phyloP scores from a whole-genome alignment of 2,329 filamentous ascomycete species.

The Fulvia fulva region DNA sequence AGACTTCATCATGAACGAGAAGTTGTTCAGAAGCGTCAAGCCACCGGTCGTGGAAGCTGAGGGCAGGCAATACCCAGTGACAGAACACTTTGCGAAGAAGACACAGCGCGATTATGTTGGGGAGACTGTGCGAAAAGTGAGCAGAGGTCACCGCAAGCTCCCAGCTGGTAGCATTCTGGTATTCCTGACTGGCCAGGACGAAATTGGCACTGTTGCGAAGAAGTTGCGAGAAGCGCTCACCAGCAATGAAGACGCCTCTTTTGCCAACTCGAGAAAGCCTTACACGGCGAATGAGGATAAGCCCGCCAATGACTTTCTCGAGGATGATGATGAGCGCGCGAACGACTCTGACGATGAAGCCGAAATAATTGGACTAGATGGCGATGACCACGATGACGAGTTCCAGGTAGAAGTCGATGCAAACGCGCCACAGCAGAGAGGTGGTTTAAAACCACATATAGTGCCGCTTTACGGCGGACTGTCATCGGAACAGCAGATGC shows the following conservation, averaged over 20 bases:
- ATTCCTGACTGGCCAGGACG: conserved; percentile 89
- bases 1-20: conserved; percentile 80
- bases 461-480: conserved; percentile 92
- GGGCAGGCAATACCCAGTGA: conserved; percentile 87
- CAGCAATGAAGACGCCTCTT: conserved; percentile 41
- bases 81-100: conserved; percentile 77
- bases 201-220: conserved; percentile 81
- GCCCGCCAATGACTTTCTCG: conserved; percentile 31
- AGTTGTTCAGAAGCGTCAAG: conserved; percentile 61
- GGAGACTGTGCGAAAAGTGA: conserved; percentile 83
- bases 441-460: conserved; percentile 71
- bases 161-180: conserved; percentile 88
- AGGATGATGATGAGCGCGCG: conserved; percentile 39
- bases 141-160: conserved; percentile 80
- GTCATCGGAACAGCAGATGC: conserved; percentile 83
- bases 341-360: conserved; percentile 55
- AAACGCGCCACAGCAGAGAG: conserved; percentile 46
- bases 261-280: conserved; percentile 10
- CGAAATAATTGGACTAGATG: conserved; percentile 58
- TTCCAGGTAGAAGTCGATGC: conserved; percentile 49
- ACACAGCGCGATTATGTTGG: conserved; percentile 87
- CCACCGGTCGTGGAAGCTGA: conserved; percentile 87
- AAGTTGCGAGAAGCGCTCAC: conserved; percentile 66
- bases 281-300: not conserved
- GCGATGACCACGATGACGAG: conserved; percentile 42